Percentiles rank a stretch among this genome's conserved stretches.
Evolutionary conservation across 176 grass and related monocot species (phyloP).

Genomic region (Carex kokanica): DNA sequence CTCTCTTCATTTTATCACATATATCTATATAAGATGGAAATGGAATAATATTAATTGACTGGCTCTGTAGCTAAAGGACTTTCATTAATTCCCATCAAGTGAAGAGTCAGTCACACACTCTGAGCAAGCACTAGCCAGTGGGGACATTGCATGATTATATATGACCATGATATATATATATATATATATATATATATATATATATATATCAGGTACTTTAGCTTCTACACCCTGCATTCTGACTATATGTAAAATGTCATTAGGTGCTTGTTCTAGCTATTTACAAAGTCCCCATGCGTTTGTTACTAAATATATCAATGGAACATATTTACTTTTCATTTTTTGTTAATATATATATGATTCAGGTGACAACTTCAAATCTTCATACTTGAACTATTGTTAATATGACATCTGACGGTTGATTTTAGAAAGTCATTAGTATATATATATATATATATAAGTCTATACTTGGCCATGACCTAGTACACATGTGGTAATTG

Average conservation of each 20-base stretch:
- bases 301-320: neutral
- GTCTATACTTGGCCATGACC: neutral
- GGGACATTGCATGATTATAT: neutral
- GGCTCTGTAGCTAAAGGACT: neutral
- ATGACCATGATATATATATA: neutral
- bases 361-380: neutral
- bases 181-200: neutral
- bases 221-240: neutral
- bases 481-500: neutral
- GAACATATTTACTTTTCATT: neutral
- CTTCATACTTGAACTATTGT: neutral
- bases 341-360: neutral
- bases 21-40: neutral
- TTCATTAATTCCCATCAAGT: conserved; percentile 3
- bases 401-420: neutral
- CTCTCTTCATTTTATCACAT: neutral
- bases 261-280: neutral
- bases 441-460: neutral
- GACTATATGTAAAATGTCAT: neutral
- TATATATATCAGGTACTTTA: neutral
- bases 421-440: neutral
- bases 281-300: neutral
- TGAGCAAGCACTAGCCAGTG: neutral
- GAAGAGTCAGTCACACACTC: neutral
- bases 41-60: neutral